phyloP scores from a whole-genome alignment of 331 rosid species.

The Phaseolus coccineus region DNA sequence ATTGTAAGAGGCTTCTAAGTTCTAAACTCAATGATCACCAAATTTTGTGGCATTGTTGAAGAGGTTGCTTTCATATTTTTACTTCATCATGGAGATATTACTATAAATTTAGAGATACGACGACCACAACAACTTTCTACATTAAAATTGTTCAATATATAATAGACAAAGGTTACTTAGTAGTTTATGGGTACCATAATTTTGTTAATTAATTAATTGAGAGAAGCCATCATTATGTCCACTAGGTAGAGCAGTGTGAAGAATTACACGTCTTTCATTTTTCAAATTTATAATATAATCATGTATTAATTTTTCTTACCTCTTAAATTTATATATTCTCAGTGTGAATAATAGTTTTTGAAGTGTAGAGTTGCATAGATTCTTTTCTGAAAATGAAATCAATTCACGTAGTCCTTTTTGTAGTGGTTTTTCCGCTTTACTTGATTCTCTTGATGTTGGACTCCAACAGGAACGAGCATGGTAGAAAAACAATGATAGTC shows the following conservation, averaged over 20 bases:
- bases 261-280: no score
- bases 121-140: slow-evolving; percentile 19
- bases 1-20: no score
- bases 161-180: no score
- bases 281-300: no score
- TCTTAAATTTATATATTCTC: no score
- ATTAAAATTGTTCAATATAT: no score
- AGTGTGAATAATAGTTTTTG: background rate
- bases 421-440: background rate
- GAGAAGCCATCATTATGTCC: background rate
- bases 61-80: slow-evolving; percentile 44
- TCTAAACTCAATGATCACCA: background rate
- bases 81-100: slow-evolving; percentile 38
- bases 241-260: no score
- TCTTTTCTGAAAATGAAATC: background rate
- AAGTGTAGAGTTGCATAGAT: background rate
- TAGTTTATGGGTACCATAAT: no score
- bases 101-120: slow-evolving; percentile 47
- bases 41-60: slow-evolving; percentile 54
- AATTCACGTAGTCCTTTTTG: no score
- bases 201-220: background rate
- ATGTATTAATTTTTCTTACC: no score
- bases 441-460: background rate
- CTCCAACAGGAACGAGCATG: background rate
- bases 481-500: background rate